These are phyloP conservation scores for Ophiocordyceps polyrhachis-furcata DNA, from an alignment of 2,329 filamentous ascomycete species.

Conservation along the genomic window DNA sequence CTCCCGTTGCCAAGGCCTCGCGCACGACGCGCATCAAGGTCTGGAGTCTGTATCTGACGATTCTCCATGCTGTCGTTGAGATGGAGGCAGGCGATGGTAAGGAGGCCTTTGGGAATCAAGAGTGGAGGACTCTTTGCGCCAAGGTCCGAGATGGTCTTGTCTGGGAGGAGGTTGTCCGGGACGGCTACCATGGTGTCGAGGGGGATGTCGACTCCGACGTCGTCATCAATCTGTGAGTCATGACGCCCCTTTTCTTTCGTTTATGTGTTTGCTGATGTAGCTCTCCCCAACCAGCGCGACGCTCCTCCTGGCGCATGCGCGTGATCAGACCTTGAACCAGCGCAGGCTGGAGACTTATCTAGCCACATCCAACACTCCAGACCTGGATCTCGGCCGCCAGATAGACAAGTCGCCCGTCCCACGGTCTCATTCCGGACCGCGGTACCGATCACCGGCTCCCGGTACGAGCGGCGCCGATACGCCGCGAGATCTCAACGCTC, in stretches of 20 bases:
- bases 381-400: conserved; percentile 50
- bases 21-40: conserved; percentile 79
- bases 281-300: conserved; percentile 53
- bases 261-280: not conserved
- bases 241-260: not conserved
- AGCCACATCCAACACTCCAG: conserved; percentile 53
- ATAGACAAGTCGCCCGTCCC: conserved; percentile 28
- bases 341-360: conserved; percentile 77
- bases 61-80: conserved; percentile 80
- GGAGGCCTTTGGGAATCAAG: conserved; percentile 63
- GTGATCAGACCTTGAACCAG: conserved; percentile 68
- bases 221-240: conserved; percentile 61
- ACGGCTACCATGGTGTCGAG: conserved; percentile 76
- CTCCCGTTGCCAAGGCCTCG: conserved; percentile 64
- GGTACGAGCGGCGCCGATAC: conserved; percentile 53
- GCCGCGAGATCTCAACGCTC: conserved; percentile 63
- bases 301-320: conserved; percentile 75
- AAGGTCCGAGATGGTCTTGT: conserved; percentile 77
- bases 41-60: conserved; percentile 91
- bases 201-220: conserved; percentile 89
- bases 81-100: conserved; percentile 82
- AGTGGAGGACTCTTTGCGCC: conserved; percentile 65
- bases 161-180: conserved; percentile 84
- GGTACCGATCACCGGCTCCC: conserved; percentile 27
- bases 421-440: conserved; percentile 15